Evolutionary conservation across 768 basidiomycete species (phyloP), one percentile per base, ranked within the genome.

Genomic region (Kwoniella sp.): DNA sequence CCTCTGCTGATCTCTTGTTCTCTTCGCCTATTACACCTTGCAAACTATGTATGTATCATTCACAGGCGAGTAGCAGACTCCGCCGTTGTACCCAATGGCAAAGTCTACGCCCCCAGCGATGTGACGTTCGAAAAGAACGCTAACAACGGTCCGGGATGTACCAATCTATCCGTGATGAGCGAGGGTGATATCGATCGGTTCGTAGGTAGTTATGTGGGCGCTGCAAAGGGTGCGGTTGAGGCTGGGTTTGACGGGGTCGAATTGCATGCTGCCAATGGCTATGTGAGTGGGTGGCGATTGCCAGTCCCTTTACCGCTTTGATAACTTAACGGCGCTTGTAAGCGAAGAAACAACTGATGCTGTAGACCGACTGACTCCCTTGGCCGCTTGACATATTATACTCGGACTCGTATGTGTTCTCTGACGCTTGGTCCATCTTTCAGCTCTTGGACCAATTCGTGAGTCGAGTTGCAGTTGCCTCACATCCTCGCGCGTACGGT

Each of bases 221-320:
- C 86, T 1, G 87, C 88, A 2, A 79, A 79, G 26, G 86, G 86
- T 61, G 85, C 85, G 15, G 79, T 87, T 9, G 69, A 82, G 50
- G 87, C 88, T n/a, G 88, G 86, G 0, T 89, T 89, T 66, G 88
- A 90, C 64, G 89, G 88, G 12, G 81, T 85, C 1, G 85, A 87
- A 77, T 65, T 80, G 48, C 81, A 81, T 60, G 64, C 62, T 3
- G 69, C 73, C 83, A 92, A 67, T 46, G 65, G 59, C 6, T 68
- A 66, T 40, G 59, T 60, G 33, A 60, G 59, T 53, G n/a, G 48
- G 3, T 44, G 3, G 17, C 46, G 13, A 21, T 9, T 26, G 17
- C 8, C n/a, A 7, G 25, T 4, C 19, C 17, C 29, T 15, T 15
- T 53, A 25, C 51, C 24, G 8, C 19, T 17, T 48, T 40, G 47